phyloP scores from a whole-genome alignment of 176 grass and related monocot species.

The Avena eriantha region DNA sequence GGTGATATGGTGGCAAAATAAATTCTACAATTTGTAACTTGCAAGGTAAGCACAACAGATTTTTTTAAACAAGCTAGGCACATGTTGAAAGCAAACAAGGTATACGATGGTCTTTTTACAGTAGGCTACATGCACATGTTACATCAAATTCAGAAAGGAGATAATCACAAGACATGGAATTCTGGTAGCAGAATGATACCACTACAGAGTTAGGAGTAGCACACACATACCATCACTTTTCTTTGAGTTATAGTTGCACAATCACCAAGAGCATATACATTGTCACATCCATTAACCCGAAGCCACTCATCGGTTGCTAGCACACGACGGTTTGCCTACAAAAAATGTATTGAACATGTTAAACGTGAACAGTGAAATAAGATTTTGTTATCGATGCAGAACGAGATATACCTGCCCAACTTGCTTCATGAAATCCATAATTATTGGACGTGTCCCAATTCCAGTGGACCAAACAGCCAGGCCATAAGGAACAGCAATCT shows the following conservation, averaged over 20 bases:
- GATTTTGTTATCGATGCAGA: background rate
- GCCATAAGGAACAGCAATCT: constrained; percentile 80
- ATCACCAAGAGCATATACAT: constrained; percentile 79
- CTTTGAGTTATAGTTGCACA: constrained; percentile 81
- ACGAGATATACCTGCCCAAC: constrained; percentile 74
- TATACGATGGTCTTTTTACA: background rate
- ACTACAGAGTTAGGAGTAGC: background rate
- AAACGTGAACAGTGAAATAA: background rate
- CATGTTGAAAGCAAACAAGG: background rate
- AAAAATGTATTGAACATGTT: constrained; percentile 1
- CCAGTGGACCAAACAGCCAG: constrained; percentile 97
- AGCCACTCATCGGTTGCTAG: constrained; percentile 87
- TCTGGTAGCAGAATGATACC: background rate
- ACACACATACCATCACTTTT: constrained; percentile 75
- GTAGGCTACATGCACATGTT: background rate
- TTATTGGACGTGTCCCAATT: constrained; percentile 79
- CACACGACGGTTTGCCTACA: constrained; percentile 60
- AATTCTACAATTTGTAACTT: background rate
- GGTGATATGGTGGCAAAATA: background rate
- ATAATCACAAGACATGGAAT: background rate
- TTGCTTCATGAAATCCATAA: constrained; percentile 91
- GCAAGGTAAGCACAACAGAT: background rate
- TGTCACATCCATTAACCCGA: constrained; percentile 63
- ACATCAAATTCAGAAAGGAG: background rate
- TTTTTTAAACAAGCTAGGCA: background rate